Percentiles rank a stretch among this genome's conserved stretches.
phyloP scores from a whole-genome alignment of 2,329 filamentous ascomycete species.

The Ophiostoma ulmi region DNA sequence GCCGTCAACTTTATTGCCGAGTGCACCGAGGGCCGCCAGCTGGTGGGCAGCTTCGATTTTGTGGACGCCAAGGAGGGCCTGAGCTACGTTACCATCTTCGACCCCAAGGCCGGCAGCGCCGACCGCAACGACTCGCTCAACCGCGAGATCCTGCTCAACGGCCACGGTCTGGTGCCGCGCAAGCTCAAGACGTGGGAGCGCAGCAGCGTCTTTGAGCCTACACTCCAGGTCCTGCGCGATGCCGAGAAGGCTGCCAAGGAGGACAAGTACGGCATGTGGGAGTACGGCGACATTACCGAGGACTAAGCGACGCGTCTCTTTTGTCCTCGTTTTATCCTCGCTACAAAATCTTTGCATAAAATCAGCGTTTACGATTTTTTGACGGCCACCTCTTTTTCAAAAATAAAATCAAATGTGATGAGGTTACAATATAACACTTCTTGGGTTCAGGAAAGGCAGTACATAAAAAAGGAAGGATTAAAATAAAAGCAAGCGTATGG shows the following conservation, averaged over 20 bases:
- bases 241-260: slow-evolving; percentile 75
- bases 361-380: neutral
- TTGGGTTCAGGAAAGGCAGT: neutral
- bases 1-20: slow-evolving; percentile 70
- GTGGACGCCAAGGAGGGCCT: slow-evolving; percentile 72
- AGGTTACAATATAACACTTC: neutral
- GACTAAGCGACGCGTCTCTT: slow-evolving; percentile 49
- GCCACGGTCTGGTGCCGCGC: slow-evolving; percentile 82
- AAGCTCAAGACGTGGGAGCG: slow-evolving; percentile 92
- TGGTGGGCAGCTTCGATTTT: slow-evolving; percentile 89
- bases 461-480: neutral
- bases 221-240: slow-evolving; percentile 66
- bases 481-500: neutral
- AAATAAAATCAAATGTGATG: neutral
- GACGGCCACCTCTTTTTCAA: neutral
- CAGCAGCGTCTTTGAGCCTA: slow-evolving; percentile 60
- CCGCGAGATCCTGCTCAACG: slow-evolving; percentile 75
- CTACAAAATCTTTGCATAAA: neutral
- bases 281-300: slow-evolving; percentile 95
- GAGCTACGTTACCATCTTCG: slow-evolving; percentile 82
- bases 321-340: neutral
- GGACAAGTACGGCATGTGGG: slow-evolving; percentile 84
- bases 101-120: slow-evolving; percentile 59
- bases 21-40: slow-evolving; percentile 65
- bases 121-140: slow-evolving; percentile 77